phyloP scores from a whole-genome alignment of 306 rosid species.

The Prinsepia uniflora region DNA sequence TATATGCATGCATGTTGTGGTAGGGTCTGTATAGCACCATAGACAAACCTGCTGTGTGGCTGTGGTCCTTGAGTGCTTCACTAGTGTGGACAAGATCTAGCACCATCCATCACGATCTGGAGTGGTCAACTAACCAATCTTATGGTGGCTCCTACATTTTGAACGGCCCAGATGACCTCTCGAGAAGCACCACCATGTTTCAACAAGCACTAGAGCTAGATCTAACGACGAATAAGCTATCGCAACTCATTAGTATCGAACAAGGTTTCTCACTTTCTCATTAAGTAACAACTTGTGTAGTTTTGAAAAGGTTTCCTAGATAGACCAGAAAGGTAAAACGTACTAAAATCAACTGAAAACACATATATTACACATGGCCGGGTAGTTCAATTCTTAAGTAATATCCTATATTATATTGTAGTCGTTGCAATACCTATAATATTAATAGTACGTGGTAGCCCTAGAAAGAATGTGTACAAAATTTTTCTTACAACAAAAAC shows the following conservation, averaged over 20 bases:
- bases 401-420: no score
- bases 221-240: background rate
- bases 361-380: no score
- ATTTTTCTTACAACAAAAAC: no score
- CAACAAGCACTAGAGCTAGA: background rate
- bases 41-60: constrained; percentile 17
- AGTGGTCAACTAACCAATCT: constrained; percentile 33
- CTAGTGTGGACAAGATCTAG: constrained; percentile 67
- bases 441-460: no score
- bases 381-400: no score
- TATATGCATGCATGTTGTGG: constrained; percentile 17
- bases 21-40: constrained; percentile 41
- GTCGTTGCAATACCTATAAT: no score
- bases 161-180: constrained; percentile 23
- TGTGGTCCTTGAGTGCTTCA: constrained; percentile 37
- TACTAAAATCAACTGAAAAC: no score
- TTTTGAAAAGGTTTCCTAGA: no score
- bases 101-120: constrained; percentile 53
- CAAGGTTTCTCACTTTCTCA: constrained; percentile 13
- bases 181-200: background rate
- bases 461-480: no score
- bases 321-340: no score
- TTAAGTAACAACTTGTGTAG: background rate
- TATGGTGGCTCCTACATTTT: background rate
- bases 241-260: constrained; percentile 7